phyloP scores from a whole-genome alignment of 2,329 filamentous ascomycete genomes.

The Lachnellula suecica region DNA sequence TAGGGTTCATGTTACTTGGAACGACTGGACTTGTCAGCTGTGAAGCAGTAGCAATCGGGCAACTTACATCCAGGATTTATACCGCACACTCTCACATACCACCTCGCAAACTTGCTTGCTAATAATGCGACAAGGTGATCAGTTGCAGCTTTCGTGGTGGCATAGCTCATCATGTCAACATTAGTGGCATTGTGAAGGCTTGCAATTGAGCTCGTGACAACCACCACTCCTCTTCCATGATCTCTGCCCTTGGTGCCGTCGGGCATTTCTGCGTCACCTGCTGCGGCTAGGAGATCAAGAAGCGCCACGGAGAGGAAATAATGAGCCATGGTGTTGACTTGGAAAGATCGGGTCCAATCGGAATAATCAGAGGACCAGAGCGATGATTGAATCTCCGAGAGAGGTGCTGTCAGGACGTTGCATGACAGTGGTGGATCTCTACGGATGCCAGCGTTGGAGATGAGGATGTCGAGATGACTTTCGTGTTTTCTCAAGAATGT shows the following conservation, averaged over 20 bases:
- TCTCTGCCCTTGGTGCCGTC: conserved; percentile 33
- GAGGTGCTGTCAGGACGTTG: conserved; percentile 41
- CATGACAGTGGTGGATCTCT: conserved; percentile 44
- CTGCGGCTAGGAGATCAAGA: conserved; percentile 42
- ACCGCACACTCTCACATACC: conserved; percentile 42
- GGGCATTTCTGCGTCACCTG: conserved; percentile 31
- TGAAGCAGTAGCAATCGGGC: not conserved
- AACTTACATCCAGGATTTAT: conserved; percentile 45
- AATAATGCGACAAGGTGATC: conserved; percentile 50
- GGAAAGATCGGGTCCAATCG: conserved; percentile 47
- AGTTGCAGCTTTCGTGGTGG: conserved; percentile 49
- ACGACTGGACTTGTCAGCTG: conserved; percentile 33
- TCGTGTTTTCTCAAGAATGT: conserved; percentile 35
- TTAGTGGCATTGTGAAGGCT: conserved; percentile 53
- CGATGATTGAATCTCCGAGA: conserved; percentile 43
- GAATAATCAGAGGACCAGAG: conserved; percentile 42
- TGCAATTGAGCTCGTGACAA: conserved; percentile 51
- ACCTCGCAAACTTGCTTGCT: conserved; percentile 46
- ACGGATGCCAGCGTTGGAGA: conserved; percentile 49
- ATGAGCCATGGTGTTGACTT: conserved; percentile 48
- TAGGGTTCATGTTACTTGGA: conserved; percentile 44
- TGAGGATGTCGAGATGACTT: conserved; percentile 44
- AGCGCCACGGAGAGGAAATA: conserved; percentile 49
- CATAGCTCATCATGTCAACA: conserved; percentile 51
- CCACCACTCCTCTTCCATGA: conserved; percentile 44